phyloP scores from a whole-genome alignment of 2,329 filamentous ascomycete genomes.

The Diaporthe nobilis region DNA sequence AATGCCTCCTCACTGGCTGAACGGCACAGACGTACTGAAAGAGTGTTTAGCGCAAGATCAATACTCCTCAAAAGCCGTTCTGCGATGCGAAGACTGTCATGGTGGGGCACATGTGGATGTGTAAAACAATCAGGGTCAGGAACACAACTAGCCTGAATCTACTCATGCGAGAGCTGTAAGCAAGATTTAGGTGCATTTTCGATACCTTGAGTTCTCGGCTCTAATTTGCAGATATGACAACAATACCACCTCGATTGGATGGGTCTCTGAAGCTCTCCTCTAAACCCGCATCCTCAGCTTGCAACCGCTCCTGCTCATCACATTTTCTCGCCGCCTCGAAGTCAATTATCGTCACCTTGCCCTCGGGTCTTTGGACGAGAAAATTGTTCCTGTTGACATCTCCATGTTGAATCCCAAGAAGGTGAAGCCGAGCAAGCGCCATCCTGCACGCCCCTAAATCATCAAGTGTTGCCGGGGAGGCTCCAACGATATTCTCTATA shows the following conservation, averaged over 20 bases:
- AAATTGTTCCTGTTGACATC: constrained; percentile 10
- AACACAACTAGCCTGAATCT: no score
- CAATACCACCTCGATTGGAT: neutral
- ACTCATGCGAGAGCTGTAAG: no score
- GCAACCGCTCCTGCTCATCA: neutral
- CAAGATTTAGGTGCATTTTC: no score
- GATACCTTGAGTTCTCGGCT: neutral
- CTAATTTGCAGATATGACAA: neutral
- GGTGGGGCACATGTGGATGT: neutral
- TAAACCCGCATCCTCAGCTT: neutral
- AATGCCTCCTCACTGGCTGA: neutral
- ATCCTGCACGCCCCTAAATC: neutral
- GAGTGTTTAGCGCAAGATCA: neutral
- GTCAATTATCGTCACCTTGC: constrained; percentile 6
- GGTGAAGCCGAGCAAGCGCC: neutral
- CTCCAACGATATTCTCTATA: neutral
- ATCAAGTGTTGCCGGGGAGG: constrained; percentile 1
- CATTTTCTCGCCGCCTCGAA: neutral
- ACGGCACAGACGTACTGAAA: neutral
- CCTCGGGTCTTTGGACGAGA: neutral
- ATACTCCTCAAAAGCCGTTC: no score
- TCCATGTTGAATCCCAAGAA: neutral
- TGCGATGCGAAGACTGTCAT: neutral
- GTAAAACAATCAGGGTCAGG: no score
- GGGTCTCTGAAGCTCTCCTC: neutral